Conservation (phyloP, 2,329 filamentous ascomycete genomes). For the Hypoxylon sp. region DNA sequence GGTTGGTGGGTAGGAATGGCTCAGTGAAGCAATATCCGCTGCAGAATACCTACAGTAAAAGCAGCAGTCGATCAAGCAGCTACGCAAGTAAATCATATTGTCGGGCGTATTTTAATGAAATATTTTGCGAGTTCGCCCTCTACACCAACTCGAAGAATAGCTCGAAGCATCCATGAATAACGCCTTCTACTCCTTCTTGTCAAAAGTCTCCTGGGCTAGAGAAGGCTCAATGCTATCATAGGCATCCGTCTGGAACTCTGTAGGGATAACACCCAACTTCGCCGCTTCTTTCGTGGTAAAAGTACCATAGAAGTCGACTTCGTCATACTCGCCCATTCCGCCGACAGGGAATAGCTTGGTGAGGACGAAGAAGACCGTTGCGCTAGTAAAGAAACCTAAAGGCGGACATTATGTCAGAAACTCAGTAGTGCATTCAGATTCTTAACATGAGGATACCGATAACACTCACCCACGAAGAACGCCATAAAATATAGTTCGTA, state of each 20-base stretch:
- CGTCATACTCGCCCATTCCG: slow-evolving; percentile 58
- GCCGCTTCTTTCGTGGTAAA: slow-evolving; percentile 59
- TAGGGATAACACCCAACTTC: slow-evolving; percentile 54
- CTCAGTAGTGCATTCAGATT: not conserved
- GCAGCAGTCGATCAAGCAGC: not conserved
- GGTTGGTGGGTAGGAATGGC: no score
- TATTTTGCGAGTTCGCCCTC: not conserved
- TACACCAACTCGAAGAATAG: not conserved
- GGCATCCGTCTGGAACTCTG: slow-evolving; percentile 31
- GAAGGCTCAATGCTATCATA: slow-evolving; percentile 32
- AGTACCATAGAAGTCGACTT: slow-evolving; percentile 59
- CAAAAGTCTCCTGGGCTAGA: slow-evolving; percentile 30
- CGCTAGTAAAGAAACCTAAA: slow-evolving; percentile 56
- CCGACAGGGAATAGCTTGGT: slow-evolving; percentile 57
- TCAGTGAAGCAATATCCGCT: no score
- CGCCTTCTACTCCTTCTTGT: slow-evolving; percentile 37
- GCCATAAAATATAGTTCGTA: slow-evolving; percentile 62
- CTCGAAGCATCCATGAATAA: not conserved
- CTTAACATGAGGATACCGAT: slow-evolving; percentile 1
- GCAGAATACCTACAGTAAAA: not conserved
- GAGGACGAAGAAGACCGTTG: slow-evolving; percentile 44
- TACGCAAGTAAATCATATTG: not conserved
- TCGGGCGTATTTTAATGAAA: not conserved
- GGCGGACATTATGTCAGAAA: slow-evolving; percentile 8
- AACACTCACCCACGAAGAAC: slow-evolving; percentile 56